phyloP scores from a whole-genome alignment of 2,329 filamentous ascomycete species.

The Fusarium miscanthi region DNA sequence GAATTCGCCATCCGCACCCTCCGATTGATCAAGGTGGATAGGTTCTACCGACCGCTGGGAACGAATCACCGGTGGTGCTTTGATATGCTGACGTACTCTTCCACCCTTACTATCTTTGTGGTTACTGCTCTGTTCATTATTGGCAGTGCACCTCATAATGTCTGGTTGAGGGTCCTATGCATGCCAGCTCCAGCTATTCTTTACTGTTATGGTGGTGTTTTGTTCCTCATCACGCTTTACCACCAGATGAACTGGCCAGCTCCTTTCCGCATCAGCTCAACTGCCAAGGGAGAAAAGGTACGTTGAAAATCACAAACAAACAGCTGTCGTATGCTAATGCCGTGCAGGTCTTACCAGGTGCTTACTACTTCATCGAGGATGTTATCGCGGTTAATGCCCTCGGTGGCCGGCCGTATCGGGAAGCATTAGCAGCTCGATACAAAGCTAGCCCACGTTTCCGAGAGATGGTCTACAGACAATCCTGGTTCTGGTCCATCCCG shows the following conservation, averaged over 20 bases:
- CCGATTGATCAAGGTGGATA: conserved; percentile 60
- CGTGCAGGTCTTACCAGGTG: conserved; percentile 65
- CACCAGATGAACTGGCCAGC: conserved; percentile 56
- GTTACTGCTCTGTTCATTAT: conserved; percentile 64
- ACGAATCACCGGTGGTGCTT: conserved; percentile 60
- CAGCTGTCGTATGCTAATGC: conserved; percentile 40
- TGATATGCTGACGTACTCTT: conserved; percentile 61
- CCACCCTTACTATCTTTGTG: conserved; percentile 59
- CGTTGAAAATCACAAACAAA: not conserved
- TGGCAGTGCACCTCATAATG: conserved; percentile 61
- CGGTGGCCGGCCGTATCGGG: conserved; percentile 59
- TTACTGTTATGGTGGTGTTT: conserved; percentile 57
- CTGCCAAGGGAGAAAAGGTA: conserved; percentile 63
- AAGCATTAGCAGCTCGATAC: conserved; percentile 56
- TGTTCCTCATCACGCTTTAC: conserved; percentile 53
- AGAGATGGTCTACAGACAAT: conserved; percentile 54
- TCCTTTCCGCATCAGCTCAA: conserved; percentile 73
- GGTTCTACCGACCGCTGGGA: conserved; percentile 63
- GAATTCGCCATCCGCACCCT: conserved; percentile 62
- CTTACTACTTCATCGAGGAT: conserved; percentile 75
- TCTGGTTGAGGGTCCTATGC: conserved; percentile 61
- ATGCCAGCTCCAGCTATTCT: conserved; percentile 65
- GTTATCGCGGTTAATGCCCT: conserved; percentile 74
- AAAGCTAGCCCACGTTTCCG: conserved; percentile 55
- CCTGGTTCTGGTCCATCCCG: conserved; percentile 56